Conservation (phyloP, 805 yeast species). For the Yarrowia porcina region DNA sequence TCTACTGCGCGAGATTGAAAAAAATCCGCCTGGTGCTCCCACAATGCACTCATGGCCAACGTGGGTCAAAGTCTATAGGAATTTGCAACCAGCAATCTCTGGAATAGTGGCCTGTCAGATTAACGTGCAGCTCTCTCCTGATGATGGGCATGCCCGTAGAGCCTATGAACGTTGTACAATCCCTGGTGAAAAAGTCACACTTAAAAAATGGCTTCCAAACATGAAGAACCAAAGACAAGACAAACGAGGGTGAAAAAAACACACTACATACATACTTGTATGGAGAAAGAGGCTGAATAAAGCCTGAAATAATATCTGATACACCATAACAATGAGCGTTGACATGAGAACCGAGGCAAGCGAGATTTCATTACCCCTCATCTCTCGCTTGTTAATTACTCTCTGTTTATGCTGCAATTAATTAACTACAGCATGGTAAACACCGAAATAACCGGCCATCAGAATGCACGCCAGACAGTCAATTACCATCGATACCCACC, state of each 20-base stretch:
- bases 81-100: background rate
- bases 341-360: background rate
- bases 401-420: background rate
- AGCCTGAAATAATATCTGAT: background rate
- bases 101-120: background rate
- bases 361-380: background rate
- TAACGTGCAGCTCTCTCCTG: conserved; percentile 22
- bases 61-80: background rate
- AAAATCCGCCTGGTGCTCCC: background rate
- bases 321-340: background rate
- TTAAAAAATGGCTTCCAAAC: conserved; percentile 3
- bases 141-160: conserved; percentile 7
- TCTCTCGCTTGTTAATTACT: background rate
- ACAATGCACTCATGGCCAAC: background rate
- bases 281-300: background rate
- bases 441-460: background rate
- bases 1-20: background rate
- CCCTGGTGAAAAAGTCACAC: background rate
- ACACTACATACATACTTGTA: no score
- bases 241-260: background rate
- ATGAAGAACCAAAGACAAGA: background rate
- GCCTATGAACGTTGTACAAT: background rate
- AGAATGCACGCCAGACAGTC: background rate
- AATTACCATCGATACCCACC: conserved; percentile 13
- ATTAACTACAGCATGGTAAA: background rate